Base-by-base conservation (phyloP, 2,329 filamentous ascomycete species). In the Talaromyces islandicus region DNA sequence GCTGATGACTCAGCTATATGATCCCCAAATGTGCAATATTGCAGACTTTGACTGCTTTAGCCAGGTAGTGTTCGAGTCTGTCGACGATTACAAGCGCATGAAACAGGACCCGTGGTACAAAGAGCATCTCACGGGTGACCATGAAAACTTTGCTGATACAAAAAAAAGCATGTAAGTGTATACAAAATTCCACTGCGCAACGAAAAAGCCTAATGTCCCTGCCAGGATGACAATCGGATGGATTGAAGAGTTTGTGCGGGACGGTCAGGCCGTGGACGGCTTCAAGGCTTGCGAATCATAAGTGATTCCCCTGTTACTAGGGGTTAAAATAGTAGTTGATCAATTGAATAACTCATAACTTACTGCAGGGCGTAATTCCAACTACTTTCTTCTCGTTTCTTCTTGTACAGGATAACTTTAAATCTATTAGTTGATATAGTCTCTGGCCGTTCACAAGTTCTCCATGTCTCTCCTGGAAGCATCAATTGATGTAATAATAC, bases 31-130 rank as follows among this genome's bases (percentile, higher is more conserved):
- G 72, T 60, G 64, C n/a, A 80, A 81, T 54, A n/a, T 81, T 4
- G 78, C 79, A 4, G 76, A 80, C 61, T 82, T 73, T 60, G 80
- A 82, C 66, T 81, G 77, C 64, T 80, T 82, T 64, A 80, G 75
- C 54, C 79, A 82, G 65, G 76, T 80, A 0, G 70, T 80, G 0
- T 82, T 82, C 64, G 62, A 74, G 59, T 67, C 61, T 46, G 56
- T 83, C 1, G 76, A 80, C 4, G 72, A 80, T 60, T 83, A 78
- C 66, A 78, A 77, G 65, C 64, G 67, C 7, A 79, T 83, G 73
- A 81, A 81, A 65, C 59, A 76, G 14, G 80, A 83, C 65, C 77
- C 79, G 2, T 80, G 70, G 69, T 83, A 80, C 63, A 77, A 78
- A 68, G 64, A 79, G 62, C 70, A 78, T 59, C 61, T 83, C 19